Base-by-base conservation (phyloP, 2,329 filamentous ascomycete species). In the Trichophyton schoenleinii region DNA sequence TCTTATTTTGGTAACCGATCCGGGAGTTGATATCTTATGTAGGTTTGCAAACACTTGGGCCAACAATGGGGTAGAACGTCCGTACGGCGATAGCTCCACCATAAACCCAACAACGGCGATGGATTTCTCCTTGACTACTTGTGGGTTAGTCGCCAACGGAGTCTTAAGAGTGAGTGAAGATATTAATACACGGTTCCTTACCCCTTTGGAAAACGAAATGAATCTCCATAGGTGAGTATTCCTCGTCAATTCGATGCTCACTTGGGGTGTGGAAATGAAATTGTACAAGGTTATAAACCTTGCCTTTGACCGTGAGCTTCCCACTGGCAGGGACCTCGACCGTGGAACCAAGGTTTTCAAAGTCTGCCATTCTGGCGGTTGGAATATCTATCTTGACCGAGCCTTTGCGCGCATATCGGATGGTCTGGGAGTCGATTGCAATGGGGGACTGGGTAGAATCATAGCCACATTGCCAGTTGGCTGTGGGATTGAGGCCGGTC, bases 231-330 rank as follows among this genome's bases (percentile, higher is more conserved):
- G 67, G 77, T 65, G 72, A 77, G 67, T 75, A 75, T 64, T 79
- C 77, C 18, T 74, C 72, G 60, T 73, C 69, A 61, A 84, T 73
- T 55, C 78, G 75, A 66, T 85, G 83, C 74, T 85, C 83, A 48
- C 80, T 80, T 0, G 83, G 81, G 0, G 80, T 80, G 67, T 85
- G 83, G 72, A 84, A 82, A 70, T 84, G 82, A 72, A 83, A 84
- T 65, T 84, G 82, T 55, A 71, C 71, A 11, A 83, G 72, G 0
- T 65, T 67, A 69, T 78, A 83, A 15, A 72, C 67, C 25, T 72
- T 74, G 1, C 66, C 71, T 11, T 55, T n/a, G 28, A 79, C 68
- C 0, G 65, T 72, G 3, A 81, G 75, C 9, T 74, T 78, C 31
- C 80, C 80, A 58, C 79, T 78, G 28, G 83, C 72, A 62, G 82